phyloP scores from a whole-genome alignment of 108 stramenopile species.

The Licmophora abbreviata region DNA sequence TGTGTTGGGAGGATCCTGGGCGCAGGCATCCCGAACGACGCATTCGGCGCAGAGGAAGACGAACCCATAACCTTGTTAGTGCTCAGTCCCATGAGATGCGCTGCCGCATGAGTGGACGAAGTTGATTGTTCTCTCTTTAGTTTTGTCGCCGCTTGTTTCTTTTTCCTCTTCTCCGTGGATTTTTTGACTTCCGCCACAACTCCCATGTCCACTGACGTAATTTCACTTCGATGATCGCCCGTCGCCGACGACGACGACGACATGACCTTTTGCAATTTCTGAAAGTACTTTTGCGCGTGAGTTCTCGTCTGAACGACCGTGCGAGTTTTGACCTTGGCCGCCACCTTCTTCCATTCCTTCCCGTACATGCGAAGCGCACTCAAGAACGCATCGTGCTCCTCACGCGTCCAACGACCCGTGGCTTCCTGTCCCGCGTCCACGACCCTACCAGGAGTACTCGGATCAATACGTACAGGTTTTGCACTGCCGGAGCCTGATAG shows the following conservation, averaged over 20 bases:
- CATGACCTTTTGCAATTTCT: slow-evolving; percentile 83
- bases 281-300: slow-evolving; percentile 99
- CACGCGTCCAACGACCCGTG: slow-evolving; percentile 82
- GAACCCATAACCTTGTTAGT: slow-evolving; percentile 2
- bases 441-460: slow-evolving; percentile 46
- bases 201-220: background rate
- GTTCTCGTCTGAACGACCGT: slow-evolving; percentile 97
- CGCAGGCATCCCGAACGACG: too few species aligned
- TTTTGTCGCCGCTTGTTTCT: background rate
- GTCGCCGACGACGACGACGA: slow-evolving; percentile 18
- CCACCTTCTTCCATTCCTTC: slow-evolving; percentile 94
- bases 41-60: background rate
- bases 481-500: too few species aligned
- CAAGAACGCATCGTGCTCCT: slow-evolving; percentile 91
- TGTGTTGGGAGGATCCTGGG: background rate
- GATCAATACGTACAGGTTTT: slow-evolving; percentile 13
- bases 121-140: slow-evolving; percentile 4
- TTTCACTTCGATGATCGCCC: background rate
- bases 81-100: slow-evolving; percentile 10
- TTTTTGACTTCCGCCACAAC: slow-evolving; percentile 5
- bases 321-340: slow-evolving; percentile 85
- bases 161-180: slow-evolving; percentile 16
- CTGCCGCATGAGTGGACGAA: slow-evolving; percentile 4
- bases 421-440: slow-evolving; percentile 73
- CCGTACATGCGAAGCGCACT: slow-evolving; percentile 82